Percentiles rank a stretch among this genome's conserved stretches.
These are phyloP conservation scores for Harringtonia lauricola DNA, from an alignment of 2,329 filamentous ascomycete species.

Conservation along the genomic window DNA sequence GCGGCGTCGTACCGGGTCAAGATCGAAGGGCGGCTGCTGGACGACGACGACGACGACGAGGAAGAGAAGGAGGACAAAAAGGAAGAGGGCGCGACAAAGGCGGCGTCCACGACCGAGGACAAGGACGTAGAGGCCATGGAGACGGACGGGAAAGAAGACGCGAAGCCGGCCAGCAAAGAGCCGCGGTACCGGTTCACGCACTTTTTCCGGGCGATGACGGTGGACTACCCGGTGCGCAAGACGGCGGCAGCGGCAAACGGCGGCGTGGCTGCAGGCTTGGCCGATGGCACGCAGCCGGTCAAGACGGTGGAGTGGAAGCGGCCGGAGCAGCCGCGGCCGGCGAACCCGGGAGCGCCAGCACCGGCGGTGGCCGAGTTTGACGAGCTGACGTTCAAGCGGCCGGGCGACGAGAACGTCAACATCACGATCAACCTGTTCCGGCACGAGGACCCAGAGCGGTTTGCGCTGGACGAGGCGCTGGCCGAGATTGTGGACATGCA, in stretches of 20 bases:
- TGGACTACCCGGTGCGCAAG: slow-evolving; percentile 58
- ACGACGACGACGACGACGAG: slow-evolving; percentile 50
- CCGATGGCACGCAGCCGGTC: slow-evolving; percentile 32
- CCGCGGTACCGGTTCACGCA: slow-evolving; percentile 51
- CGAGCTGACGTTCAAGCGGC: slow-evolving; percentile 81
- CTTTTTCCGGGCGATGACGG: slow-evolving; percentile 71
- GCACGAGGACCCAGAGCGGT: slow-evolving; percentile 80
- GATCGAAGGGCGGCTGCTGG: slow-evolving; percentile 78
- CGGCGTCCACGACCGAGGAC: background rate
- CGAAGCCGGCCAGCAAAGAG: slow-evolving; percentile 20
- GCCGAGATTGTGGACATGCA: slow-evolving; percentile 76
- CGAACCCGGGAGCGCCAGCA: slow-evolving; percentile 22
- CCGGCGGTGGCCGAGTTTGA: slow-evolving; percentile 72
- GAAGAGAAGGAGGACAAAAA: slow-evolving; percentile 23
- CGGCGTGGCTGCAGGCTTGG: background rate
- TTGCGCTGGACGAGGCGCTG: slow-evolving; percentile 64
- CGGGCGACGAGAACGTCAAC: slow-evolving; percentile 85
- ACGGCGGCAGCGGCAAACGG: slow-evolving; percentile 15
- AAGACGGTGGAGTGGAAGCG: slow-evolving; percentile 76
- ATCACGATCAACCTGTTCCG: slow-evolving; percentile 77
- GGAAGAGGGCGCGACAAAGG: no score
- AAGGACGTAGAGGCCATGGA: slow-evolving; percentile 44
- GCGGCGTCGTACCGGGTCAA: slow-evolving; percentile 81
- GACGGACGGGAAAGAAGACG: slow-evolving; percentile 35
- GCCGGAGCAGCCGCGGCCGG: slow-evolving; percentile 40